Conservation (phyloP, 805 yeast genomes). For the Candida krabiensis region DNA sequence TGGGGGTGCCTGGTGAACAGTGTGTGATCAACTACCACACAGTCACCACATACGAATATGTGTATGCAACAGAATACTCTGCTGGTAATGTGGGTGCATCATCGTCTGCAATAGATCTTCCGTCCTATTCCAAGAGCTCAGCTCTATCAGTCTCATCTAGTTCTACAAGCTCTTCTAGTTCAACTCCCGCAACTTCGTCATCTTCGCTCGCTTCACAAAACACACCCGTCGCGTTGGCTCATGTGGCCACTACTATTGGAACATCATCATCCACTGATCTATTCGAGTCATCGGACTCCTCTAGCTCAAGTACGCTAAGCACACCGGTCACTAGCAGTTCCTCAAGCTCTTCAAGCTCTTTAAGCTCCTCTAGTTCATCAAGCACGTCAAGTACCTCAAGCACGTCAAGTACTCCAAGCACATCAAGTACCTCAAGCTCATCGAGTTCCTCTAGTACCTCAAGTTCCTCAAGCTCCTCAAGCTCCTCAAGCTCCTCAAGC, state of each 20-base stretch:
- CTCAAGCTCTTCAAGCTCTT: constrained; percentile 1
- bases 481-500: constrained; percentile 18
- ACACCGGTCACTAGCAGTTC: background rate
- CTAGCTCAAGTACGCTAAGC: background rate
- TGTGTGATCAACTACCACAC: constrained; percentile 22
- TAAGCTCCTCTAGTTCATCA: constrained; percentile 1
- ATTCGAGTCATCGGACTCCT: background rate
- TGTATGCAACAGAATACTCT: constrained; percentile 12
- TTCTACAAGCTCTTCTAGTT: constrained; percentile 4
- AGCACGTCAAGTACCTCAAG: background rate
- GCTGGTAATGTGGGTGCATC: background rate
- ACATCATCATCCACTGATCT: too few species aligned
- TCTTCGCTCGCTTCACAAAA: too few species aligned
- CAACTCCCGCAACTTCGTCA: too few species aligned
- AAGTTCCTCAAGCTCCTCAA: constrained; percentile 8
- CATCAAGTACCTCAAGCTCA: background rate
- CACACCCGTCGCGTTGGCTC: too few species aligned
- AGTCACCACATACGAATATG: constrained; percentile 15
- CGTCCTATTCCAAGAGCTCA: too few species aligned
- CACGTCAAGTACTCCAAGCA: background rate
- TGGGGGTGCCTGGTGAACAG: constrained; percentile 5
- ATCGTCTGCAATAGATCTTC: too few species aligned
- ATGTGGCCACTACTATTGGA: too few species aligned
- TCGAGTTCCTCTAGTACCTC: constrained; percentile 7
- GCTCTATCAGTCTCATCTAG: constrained; percentile 16